Base-by-base conservation (phyloP, 768 basidiomycete genomes). In the Suillus americanus region DNA sequence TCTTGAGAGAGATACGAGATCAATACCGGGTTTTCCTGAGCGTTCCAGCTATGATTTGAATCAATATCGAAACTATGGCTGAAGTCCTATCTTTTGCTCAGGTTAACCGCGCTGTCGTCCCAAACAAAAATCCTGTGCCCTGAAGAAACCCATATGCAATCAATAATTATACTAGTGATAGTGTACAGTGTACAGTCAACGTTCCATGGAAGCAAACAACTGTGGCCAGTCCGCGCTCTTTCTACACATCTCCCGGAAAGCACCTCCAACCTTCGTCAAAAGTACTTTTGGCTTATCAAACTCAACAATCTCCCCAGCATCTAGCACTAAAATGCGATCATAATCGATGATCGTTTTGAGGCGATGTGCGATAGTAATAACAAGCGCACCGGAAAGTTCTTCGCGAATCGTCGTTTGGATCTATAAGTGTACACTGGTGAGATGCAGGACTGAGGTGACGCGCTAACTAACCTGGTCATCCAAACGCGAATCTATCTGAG, bases 331-430 rank as follows among this genome's bases (percentile, higher is more conserved):
- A 69, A 95, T 80, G 16, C 88, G 80, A 76, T 88, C 86, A 74
- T 92, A 86, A 74, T 93, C 88, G 66, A 93, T 86, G 62, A 92
- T 86, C 0, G 91, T 92, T 72, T 86, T 86, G 25, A 92, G 79
- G 16, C 90, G 80, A 77, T 94, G 93, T 4, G 94, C 94, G 63
- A 95, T 94, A 10, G 91, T 93, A 43, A 95, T 84, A 23, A 95
- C 88, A 23, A 93, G 89, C 0, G 89, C 85, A 13, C 84, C 82
- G 1, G 81, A 74, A 61, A 95, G 84, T 73, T 92, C 90, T 69
- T 90, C 87, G 35, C 89, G 83, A 40, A 92, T 87, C 0, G 90
- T 92, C 43, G 77, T 78, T 74, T 92, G 91, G 62, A 94, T 89
- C 85, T 90, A 48, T 50, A 79, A 33, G n/a, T 50, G 46, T 59